Evolutionary conservation across 192 early-diverging fungal genomes (phyloP), one percentile per base, ranked within the genome.

Genomic region (Entophlyctis luteolus): DNA sequence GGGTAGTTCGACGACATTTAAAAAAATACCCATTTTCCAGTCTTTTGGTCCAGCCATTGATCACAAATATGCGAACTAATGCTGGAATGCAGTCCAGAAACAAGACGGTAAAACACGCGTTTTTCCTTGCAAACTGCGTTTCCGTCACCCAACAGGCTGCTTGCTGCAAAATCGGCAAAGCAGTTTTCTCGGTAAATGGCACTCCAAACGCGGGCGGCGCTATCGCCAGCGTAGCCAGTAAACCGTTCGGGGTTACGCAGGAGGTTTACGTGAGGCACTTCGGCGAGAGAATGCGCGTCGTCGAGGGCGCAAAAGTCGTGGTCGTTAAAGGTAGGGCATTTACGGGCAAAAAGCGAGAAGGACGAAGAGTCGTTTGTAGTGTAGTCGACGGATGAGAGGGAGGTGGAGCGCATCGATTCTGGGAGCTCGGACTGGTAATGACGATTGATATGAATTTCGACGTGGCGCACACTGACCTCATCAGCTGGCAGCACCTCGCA

Each of bases 181-280:
- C 98, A 99, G 77, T 98, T 99, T 72, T 99, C 92, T 67, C 90
- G 82, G 71, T 99, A 99, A 28, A 99, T 94, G n/a, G 95, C 84
- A 59, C 86, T 86, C 97, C 97, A 99, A 4, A 99, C 89, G 42
- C 89, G 84, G 28, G 81, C 82, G 36, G 95, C 88, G 38, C 90
- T 89, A 18, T 89, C 84, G 50, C 97, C 97, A 23, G 89, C 84
- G 65, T 97, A 99, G 18, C 94, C 97, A 0, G 97, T 98, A 74
- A 93, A 99, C 8, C 96, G 85, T 72, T 99, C 97, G 4, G 95
- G 95, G 67, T 99, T 99, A 32, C 88, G 88, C 1, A 86, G 60
- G 22, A 99, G 80, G 65, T 99, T 88, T 6, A 99, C 88, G 80
- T 91, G 97, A 8, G 63, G 63, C 32, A 90, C 79, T 28, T 90